Percentiles rank a stretch among this genome's conserved stretches.
Conservation (phyloP, 805 yeast genomes). For the Sugiyamaella boreocaroliniensis region DNA sequence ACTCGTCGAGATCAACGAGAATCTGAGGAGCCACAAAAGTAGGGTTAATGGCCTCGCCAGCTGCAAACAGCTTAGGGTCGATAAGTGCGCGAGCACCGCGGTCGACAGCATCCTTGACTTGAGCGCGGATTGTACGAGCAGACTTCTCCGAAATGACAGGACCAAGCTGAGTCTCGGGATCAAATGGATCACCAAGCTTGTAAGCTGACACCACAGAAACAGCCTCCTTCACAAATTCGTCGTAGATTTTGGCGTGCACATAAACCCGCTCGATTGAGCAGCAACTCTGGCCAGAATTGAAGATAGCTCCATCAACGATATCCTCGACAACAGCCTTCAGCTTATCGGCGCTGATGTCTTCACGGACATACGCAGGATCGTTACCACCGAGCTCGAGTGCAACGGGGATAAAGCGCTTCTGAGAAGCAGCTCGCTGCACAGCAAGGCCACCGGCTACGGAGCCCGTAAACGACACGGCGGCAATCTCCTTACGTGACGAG, state of each 20-base stretch:
- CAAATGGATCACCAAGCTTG: slow-evolving; percentile 78
- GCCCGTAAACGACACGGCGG: slow-evolving; percentile 84
- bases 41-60: slow-evolving; percentile 73
- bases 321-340: slow-evolving; percentile 56
- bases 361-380: slow-evolving; percentile 77
- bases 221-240: slow-evolving; percentile 54
- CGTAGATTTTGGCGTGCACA: slow-evolving; percentile 68
- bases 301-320: slow-evolving; percentile 70
- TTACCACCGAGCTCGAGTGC: slow-evolving; percentile 88
- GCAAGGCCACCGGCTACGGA: slow-evolving; percentile 73
- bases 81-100: slow-evolving; percentile 46
- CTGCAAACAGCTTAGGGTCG: slow-evolving; percentile 51
- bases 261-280: slow-evolving; percentile 88
- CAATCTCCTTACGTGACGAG: slow-evolving; percentile 50
- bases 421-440: slow-evolving; percentile 55
- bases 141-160: slow-evolving; percentile 51
- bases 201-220: slow-evolving; percentile 41
- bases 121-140: slow-evolving; percentile 41
- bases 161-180: slow-evolving; percentile 59
- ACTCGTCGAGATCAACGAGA: slow-evolving; percentile 65
- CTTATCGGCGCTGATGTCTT: slow-evolving; percentile 55
- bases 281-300: slow-evolving; percentile 90
- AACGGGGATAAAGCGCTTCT: slow-evolving; percentile 72
- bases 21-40: slow-evolving; percentile 70
- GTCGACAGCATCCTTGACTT: slow-evolving; percentile 43